phyloP scores from a whole-genome alignment of 2,329 filamentous ascomycete species.

The Colletotrichum tofieldiae region DNA sequence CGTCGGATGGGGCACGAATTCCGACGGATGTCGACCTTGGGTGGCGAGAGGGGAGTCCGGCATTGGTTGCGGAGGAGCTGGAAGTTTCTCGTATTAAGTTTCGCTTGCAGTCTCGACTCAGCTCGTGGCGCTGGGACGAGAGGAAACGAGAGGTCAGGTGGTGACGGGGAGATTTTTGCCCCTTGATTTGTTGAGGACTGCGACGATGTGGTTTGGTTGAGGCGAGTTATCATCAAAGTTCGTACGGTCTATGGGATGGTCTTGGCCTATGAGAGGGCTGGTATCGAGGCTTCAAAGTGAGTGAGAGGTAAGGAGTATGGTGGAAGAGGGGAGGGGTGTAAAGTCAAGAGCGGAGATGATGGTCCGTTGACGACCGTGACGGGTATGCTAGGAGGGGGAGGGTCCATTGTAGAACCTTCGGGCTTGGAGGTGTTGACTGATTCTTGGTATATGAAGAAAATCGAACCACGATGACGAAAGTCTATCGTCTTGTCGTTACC shows the following conservation, averaged over 20 bases:
- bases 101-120: neutral
- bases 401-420: no score
- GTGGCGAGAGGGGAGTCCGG: neutral
- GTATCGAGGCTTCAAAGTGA: neutral
- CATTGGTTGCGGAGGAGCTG: neutral
- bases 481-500: neutral
- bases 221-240: neutral
- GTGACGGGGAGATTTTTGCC: neutral
- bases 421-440: neutral
- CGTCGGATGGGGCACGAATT: neutral
- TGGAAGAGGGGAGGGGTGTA: neutral
- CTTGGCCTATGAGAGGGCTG: neutral
- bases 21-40: neutral
- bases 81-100: neutral
- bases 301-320: neutral
- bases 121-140: neutral
- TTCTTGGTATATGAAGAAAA: neutral
- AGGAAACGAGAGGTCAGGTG: neutral
- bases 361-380: neutral
- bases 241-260: neutral
- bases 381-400: neutral
- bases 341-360: neutral
- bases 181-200: neutral
- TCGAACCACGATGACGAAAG: neutral
- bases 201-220: neutral